Percentiles rank a stretch among this genome's conserved stretches.
Conservation (phyloP, 257 asterid species). For the Nicotiana attenuata region DNA sequence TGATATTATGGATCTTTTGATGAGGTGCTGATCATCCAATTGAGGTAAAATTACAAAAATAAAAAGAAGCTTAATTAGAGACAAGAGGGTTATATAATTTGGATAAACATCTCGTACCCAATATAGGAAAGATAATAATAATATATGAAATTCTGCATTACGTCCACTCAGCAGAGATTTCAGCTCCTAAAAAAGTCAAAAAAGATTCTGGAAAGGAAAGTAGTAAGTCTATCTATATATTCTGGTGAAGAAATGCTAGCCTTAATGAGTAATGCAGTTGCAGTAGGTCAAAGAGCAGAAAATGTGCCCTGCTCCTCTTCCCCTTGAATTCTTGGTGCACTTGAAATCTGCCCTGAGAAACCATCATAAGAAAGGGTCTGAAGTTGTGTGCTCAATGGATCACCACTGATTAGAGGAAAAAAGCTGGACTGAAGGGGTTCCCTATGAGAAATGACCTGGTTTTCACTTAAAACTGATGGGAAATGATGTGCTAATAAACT, state of each 20-base stretch:
- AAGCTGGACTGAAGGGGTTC: slow-evolving; percentile 99
- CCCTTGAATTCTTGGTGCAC: slow-evolving; percentile 1
- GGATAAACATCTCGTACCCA: background rate
- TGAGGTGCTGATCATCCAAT: background rate
- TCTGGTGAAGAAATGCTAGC: too few relatives aligned
- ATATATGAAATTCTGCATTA: background rate
- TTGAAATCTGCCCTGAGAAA: background rate
- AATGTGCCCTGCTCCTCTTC: slow-evolving; percentile 1
- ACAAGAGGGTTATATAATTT: background rate
- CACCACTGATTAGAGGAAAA: slow-evolving; percentile 95
- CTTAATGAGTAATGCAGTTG: background rate
- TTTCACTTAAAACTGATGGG: slow-evolving; percentile 32
- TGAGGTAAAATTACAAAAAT: background rate
- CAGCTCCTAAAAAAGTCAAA: background rate
- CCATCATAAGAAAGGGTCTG: slow-evolving; percentile 3
- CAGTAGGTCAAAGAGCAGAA: background rate
- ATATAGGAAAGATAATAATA: background rate
- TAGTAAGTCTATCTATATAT: background rate
- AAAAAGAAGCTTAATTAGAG: background rate
- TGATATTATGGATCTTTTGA: background rate
- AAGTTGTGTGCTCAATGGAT: slow-evolving; percentile 1
- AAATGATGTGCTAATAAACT: background rate
- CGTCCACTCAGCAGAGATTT: background rate
- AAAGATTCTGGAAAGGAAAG: background rate
- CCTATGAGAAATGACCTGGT: slow-evolving; percentile 81